Conservation (phyloP, 2,329 filamentous ascomycete genomes). For the Trichoderma atrobrunneum region DNA sequence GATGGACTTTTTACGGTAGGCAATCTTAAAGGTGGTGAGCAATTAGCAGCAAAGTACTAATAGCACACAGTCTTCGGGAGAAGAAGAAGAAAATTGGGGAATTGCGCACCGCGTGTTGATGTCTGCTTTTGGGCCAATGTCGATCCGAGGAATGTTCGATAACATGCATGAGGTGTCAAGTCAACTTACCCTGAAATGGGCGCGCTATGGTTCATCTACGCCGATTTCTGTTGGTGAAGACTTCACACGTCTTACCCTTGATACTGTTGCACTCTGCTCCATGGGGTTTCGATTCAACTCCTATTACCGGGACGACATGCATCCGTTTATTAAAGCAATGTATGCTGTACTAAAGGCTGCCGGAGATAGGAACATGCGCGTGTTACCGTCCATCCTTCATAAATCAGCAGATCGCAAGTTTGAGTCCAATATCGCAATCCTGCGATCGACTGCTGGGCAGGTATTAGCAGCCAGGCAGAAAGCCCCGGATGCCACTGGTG, state of each 20-base stretch:
- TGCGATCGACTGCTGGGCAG: neutral
- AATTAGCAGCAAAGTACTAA: neutral
- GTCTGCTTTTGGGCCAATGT: neutral
- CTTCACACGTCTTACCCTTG: conserved; percentile 6
- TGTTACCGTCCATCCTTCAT: neutral
- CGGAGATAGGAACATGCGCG: neutral
- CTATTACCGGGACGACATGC: conserved; percentile 1
- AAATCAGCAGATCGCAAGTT: neutral
- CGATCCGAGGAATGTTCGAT: neutral
- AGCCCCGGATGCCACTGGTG: neutral
- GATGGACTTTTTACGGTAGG: neutral
- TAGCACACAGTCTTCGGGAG: neutral
- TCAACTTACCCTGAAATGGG: conserved; percentile 8
- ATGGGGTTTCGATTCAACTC: conserved; percentile 9
- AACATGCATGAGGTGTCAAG: neutral
- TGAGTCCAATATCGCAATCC: neutral
- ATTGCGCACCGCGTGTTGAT: neutral
- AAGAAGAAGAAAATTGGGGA: neutral
- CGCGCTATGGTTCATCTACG: neutral
- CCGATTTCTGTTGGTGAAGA: neutral
- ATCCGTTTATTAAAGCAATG: conserved; percentile 5
- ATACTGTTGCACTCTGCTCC: conserved; percentile 8
- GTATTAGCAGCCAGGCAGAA: neutral
- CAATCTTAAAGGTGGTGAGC: neutral
- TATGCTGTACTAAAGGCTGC: neutral